These are phyloP conservation scores for Scytalidium lignicola DNA, from an alignment of 2,329 filamentous ascomycete species.

Conservation along the genomic window DNA sequence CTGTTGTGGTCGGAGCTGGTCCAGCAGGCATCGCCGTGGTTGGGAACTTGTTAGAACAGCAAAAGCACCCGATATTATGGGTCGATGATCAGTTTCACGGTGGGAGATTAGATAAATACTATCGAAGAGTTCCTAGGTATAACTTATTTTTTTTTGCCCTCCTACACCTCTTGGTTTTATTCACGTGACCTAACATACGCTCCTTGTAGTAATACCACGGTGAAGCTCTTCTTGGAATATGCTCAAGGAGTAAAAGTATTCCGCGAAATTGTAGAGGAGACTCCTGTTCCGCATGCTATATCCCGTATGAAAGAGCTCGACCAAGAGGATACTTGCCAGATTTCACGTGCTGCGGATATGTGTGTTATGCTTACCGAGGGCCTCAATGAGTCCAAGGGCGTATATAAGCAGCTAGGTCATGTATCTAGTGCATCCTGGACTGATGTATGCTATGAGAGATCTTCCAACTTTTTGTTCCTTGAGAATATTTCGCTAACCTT, in stretches of 20 bases:
- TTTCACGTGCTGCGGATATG: slow-evolving; percentile 54
- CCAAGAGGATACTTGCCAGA: slow-evolving; percentile 51
- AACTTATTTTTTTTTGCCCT: neutral
- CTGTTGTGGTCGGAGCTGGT: slow-evolving; percentile 54
- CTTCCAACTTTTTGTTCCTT: neutral
- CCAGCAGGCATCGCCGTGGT: slow-evolving; percentile 55
- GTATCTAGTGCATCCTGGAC: slow-evolving; percentile 35
- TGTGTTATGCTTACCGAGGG: slow-evolving; percentile 39
- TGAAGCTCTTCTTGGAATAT: slow-evolving; percentile 52
- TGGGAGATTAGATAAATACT: slow-evolving; percentile 46
- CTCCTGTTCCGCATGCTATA: slow-evolving; percentile 48
- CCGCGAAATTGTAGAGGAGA: slow-evolving; percentile 39
- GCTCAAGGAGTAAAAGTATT: slow-evolving; percentile 49
- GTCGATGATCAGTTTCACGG: slow-evolving; percentile 51
- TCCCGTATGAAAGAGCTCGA: slow-evolving; percentile 46
- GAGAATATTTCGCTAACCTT: slow-evolving; percentile 4
- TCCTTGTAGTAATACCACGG: slow-evolving; percentile 50
- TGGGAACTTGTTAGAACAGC: slow-evolving; percentile 55
- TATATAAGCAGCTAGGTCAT: slow-evolving; percentile 33
- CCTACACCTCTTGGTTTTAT: neutral
- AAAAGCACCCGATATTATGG: slow-evolving; percentile 49
- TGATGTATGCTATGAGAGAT: slow-evolving; percentile 22
- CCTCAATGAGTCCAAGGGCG: slow-evolving; percentile 33
- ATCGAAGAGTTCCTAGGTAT: slow-evolving; percentile 53
- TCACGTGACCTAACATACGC: slow-evolving; percentile 11